Conservation (phyloP, 2,329 filamentous ascomycete species). For the Alternaria sp. region DNA sequence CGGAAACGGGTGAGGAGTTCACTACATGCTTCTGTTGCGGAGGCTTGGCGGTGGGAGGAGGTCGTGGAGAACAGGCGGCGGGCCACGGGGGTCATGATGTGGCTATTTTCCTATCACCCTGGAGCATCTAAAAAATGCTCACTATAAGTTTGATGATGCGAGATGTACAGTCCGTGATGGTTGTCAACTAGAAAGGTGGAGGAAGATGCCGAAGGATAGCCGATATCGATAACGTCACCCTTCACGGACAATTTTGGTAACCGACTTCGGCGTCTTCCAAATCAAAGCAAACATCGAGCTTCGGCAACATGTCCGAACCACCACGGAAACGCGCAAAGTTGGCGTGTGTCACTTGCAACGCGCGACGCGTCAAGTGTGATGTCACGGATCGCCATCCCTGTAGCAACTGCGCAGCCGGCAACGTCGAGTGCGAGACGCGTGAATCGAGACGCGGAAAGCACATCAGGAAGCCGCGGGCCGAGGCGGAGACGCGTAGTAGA, state of each 20-base stretch:
- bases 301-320: slow-evolving; percentile 25
- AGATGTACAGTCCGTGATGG: background rate
- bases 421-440: slow-evolving; percentile 51
- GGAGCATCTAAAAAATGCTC: too few species aligned
- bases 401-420: slow-evolving; percentile 49
- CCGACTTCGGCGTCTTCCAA: slow-evolving; percentile 31
- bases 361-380: slow-evolving; percentile 55
- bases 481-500: slow-evolving; percentile 24
- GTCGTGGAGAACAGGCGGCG: slow-evolving; percentile 31
- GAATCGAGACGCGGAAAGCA: slow-evolving; percentile 55
- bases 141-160: background rate
- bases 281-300: slow-evolving; percentile 11
- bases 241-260: slow-evolving; percentile 19
- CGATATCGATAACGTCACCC: slow-evolving; percentile 24
- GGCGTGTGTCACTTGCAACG: slow-evolving; percentile 54
- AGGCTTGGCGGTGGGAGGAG: slow-evolving; percentile 18
- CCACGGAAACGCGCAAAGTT: slow-evolving; percentile 49
- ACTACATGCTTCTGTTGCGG: slow-evolving; percentile 37
- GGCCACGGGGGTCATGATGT: slow-evolving; percentile 22
- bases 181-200: background rate
- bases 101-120: too few species aligned
- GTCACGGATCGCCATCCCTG: slow-evolving; percentile 55
- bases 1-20: slow-evolving; percentile 43
- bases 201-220: slow-evolving; percentile 18
- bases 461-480: slow-evolving; percentile 24